A percentile compares a stretch with the other conserved stretches of the same genome.
These are phyloP conservation scores for Blastomyces silverae DNA, from an alignment of 2,329 filamentous ascomycete genomes.

Conservation along the genomic window DNA sequence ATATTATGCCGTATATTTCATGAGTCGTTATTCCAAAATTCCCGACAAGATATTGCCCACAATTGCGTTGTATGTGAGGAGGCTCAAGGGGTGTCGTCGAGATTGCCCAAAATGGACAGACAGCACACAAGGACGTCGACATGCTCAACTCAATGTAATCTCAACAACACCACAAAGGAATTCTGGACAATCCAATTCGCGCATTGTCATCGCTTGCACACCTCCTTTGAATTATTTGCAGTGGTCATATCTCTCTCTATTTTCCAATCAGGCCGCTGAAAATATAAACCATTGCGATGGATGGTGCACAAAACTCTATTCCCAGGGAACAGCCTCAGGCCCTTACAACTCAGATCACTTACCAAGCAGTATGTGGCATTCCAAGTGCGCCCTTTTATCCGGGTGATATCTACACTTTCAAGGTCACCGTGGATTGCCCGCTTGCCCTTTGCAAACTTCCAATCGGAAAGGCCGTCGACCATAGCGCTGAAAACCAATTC, in stretches of 20 bases:
- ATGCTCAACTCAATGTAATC: background rate
- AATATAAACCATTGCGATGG: background rate
- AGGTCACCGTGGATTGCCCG: background rate
- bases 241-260: background rate
- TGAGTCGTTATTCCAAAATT: background rate
- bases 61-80: background rate
- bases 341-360: background rate
- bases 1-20: background rate
- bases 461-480: background rate
- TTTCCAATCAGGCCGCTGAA: background rate
- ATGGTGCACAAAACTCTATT: background rate
- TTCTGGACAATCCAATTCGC: background rate
- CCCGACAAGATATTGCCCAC: background rate
- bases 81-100: conserved; percentile 1
- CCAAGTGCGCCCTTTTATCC: background rate
- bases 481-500: background rate
- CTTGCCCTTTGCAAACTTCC: background rate
- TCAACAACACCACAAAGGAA: background rate
- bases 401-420: background rate
- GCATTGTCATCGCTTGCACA: background rate
- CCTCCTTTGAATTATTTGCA: background rate
- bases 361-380: background rate
- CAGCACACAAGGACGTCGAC: background rate
- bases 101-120: conserved; percentile 7
- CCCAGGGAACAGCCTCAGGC: background rate